Base-by-base conservation (phyloP, 176 grass and related monocot species). In the Thalia dealbata region DNA sequence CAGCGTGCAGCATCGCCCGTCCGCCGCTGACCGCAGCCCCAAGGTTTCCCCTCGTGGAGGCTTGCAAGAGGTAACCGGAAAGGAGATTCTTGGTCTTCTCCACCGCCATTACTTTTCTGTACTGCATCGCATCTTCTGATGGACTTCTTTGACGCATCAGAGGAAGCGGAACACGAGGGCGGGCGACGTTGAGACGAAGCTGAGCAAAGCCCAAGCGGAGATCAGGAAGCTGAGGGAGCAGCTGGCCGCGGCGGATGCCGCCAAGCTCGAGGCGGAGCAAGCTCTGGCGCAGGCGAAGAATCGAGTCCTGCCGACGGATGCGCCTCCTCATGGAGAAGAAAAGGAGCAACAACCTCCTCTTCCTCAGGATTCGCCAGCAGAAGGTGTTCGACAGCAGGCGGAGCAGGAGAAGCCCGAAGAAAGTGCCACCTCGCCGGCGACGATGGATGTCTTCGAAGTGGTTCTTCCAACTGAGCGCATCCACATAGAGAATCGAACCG, bases 371-470 rank as follows among this genome's bases (percentile, higher is more conserved):
- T 63, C 18, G 19, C 22, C 14, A 13, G 38, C 11, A 69, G 12
- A 42, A 35, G 32, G 14, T 50, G 6, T 1, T 61, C 77, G 19
- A 43, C 43, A 67, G 32, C 32, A 38, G 32, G 32, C 32, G 26
- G 38, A 30, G 13, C 6, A 71, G 43, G 22, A 3, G 11, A 65
- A n/a, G 72, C 42, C 14, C 64, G 56, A n/a, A 76, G 28, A 61
- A 52, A 68, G 65, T 35, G 35, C 23, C 65, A 3, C 79, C 14
- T 84, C 45, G 61, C 55, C 59, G 25, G 80, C 81, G 24, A 77
- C 84, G 14, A 96, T 84, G 10, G 88, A 96, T 71, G 86, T 96
- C 73, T 92, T 89, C 10, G 89, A 96, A 83, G 89, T 74, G 0
- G 50, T 89, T n/a, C 66, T 75, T 44, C 71, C 70, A 2, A 58